These are phyloP conservation scores for Trebouxia gelatinosa DNA, from an alignment of 163 green algal genomes.

Conservation along the genomic window DNA sequence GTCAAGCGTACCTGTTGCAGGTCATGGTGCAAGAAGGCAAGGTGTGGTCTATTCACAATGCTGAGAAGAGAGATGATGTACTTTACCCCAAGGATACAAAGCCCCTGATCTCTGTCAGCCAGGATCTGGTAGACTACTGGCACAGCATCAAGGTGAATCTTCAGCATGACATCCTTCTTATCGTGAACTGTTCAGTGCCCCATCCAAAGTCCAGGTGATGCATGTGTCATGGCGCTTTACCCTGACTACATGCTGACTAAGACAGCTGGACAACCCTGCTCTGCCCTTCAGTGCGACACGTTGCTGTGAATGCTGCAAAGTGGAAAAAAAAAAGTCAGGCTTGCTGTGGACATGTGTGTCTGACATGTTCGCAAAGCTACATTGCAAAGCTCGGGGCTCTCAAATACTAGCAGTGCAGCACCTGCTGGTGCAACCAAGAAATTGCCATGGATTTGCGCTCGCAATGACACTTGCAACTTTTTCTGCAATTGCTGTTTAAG, in stretches of 20 bases:
- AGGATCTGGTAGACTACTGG: conserved; percentile 22
- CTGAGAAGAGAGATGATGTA: not conserved
- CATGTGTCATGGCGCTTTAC: too few relatives aligned
- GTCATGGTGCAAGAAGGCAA: conserved; percentile 8
- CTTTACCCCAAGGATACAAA: not conserved
- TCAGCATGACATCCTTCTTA: not conserved
- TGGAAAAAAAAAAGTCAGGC: too few relatives aligned
- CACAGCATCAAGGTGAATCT: conserved; percentile 13
- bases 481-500: too few relatives aligned
- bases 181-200: not conserved
- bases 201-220: not conserved
- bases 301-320: not conserved
- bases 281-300: not conserved
- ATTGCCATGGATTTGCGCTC: too few relatives aligned
- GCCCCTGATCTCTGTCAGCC: not conserved
- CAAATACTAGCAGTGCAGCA: too few relatives aligned
- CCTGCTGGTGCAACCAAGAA: too few relatives aligned
- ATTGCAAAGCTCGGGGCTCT: too few relatives aligned
- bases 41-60: conserved; percentile 17
- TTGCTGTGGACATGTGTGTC: too few relatives aligned
- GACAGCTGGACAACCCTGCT: not conserved
- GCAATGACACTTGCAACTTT: too few relatives aligned
- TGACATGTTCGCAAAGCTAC: too few relatives aligned
- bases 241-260: too few relatives aligned
- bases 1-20: not conserved